Base-by-base conservation (phyloP, 1,284 basidiomycete genomes). In the Ustilago lituana region DNA sequence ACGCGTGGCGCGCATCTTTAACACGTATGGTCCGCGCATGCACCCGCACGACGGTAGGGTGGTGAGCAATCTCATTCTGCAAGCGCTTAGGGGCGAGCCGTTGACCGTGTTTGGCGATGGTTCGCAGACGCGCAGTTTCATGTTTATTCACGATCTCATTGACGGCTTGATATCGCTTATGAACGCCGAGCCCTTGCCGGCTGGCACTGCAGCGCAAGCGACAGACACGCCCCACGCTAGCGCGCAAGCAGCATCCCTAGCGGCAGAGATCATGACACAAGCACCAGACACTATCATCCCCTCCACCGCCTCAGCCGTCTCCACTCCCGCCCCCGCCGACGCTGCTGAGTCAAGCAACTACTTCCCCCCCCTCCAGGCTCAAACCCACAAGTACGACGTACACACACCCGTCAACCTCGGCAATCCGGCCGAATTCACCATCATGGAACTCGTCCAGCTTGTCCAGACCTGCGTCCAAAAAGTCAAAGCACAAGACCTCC, bases 21-120 rank as follows among this genome's bases (percentile, higher is more conserved):
- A 78, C 41, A 76, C 74, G 5, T 76, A 61, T 15, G 57, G 53
- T 17, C 82, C 82, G 1, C 50, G 82, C 38, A 94, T 96, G 94
- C 94, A 95, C 85, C 92, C 94, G 2, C 88, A 89, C 80, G 95
- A 98, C 80, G 95, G 95, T 22, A 91, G 95, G 58, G 93, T 98
- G 58, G 95, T 98, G 31, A 95, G 93, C 80, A 98, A 98, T 85
- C 97, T 98, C 83, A 95, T 97, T 81, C 90, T 97, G 53, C 94
- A 97, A 79, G 95, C 94, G 9, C 88, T 98, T 57, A 90, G 90
- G 75, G 94, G 93, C 47, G 90, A 98, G 84, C 91, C 96, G 83
- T 89, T 98, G 86, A 96, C 94, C 45, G 91, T 98, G 43, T 98
- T 97, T 84, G 95, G 95, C 47, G 95, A 98, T 80, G 95, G 95